Evolutionary conservation across 768 basidiomycete species (phyloP), one percentile per base, ranked within the genome.

Genomic region (Mycena indigotica): DNA sequence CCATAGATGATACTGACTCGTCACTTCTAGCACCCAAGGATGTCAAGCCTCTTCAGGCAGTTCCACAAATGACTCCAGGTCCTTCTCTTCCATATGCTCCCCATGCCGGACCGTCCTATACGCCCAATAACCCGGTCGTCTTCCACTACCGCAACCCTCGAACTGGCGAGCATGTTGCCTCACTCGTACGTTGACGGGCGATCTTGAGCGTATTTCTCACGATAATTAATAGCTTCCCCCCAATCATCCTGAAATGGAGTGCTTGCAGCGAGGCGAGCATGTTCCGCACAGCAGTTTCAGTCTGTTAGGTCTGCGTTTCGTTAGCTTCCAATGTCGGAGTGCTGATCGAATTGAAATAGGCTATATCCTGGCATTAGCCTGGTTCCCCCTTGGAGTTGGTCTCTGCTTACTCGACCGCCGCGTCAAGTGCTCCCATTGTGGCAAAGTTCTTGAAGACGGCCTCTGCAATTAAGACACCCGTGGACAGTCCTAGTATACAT

Each of bases 341-440:
- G 39, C 29, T 65, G 46, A 44, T 49, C 25, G 35, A 19, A 2
- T 46, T 50, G 26, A 26, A 23, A 29, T 59, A 91, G 91, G 91
- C 53, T 71, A 93, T 28, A 72, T 94, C n/a, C 88, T 88, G 6
- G 91, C 92, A 3, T 73, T 94, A 24, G 75, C 93, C 57, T 93
- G 90, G 91, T 94, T 94, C 75, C 92, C 92, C 3, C 71, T 93
- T 0, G 92, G 92, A 4, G 79, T 94, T 35, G 89, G 85, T 2
- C 73, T 88, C 4, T 94, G 92, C 65, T 71, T 93, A 8, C 76
- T 94, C 24, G 92, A 94, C 69, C 80, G 87, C 41, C 74, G 78
- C 50, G 86, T 89, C 26, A 80, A 77, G 60, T 94, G 91, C 71
- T 70, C 66, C 17, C 78, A 81, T 3, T 84, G 83, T 41, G 81